Evolutionary conservation across 179 eudicot species (phyloP).

Genomic region (Silene coronaria): DNA sequence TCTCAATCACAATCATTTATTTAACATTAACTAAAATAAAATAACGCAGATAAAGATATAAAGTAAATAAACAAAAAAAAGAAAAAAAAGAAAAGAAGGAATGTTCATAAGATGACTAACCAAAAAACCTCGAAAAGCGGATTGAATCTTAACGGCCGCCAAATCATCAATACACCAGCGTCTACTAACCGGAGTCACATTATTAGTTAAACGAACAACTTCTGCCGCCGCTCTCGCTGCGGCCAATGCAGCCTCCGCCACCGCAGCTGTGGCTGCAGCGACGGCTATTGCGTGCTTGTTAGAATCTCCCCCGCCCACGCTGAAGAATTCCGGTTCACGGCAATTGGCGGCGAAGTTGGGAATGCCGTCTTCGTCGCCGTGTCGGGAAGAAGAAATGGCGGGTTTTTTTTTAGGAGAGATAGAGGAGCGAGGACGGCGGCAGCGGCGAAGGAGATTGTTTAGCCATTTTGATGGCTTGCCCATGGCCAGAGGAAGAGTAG

Average conservation of each 20-base stretch:
- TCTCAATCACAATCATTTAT: neutral
- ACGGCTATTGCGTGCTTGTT: slow-evolving; percentile 83
- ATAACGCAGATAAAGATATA: too few relatives aligned
- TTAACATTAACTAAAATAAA: too few relatives aligned
- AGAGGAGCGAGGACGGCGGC: slow-evolving; percentile 2
- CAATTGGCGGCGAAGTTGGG: neutral
- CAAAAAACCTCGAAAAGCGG: slow-evolving; percentile 87
- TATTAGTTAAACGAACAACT: slow-evolving; percentile 65
- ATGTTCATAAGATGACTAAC: slow-evolving; percentile 32
- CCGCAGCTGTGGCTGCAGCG: slow-evolving; percentile 89
- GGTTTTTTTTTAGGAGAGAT: neutral
- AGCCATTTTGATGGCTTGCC: slow-evolving; percentile 34
- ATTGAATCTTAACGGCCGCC: slow-evolving; percentile 84
- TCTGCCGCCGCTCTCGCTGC: slow-evolving; percentile 94
- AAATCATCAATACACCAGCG: slow-evolving; percentile 34
- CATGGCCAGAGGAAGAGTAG: slow-evolving; percentile 18
- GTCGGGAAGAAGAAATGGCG: neutral
- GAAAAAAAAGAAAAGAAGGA: neutral
- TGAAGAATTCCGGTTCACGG: neutral
- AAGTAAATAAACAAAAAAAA: neutral
- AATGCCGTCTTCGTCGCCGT: neutral
- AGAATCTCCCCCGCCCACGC: slow-evolving; percentile 22
- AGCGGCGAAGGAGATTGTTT: slow-evolving; percentile 28
- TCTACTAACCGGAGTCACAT: slow-evolving; percentile 27
- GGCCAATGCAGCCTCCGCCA: slow-evolving; percentile 81